A percentile compares a stretch with the other conserved stretches of the same genome.
These are phyloP conservation scores for Rhodamnia rubescens DNA, from an alignment of 345 rosid species.

Conservation along the genomic window DNA sequence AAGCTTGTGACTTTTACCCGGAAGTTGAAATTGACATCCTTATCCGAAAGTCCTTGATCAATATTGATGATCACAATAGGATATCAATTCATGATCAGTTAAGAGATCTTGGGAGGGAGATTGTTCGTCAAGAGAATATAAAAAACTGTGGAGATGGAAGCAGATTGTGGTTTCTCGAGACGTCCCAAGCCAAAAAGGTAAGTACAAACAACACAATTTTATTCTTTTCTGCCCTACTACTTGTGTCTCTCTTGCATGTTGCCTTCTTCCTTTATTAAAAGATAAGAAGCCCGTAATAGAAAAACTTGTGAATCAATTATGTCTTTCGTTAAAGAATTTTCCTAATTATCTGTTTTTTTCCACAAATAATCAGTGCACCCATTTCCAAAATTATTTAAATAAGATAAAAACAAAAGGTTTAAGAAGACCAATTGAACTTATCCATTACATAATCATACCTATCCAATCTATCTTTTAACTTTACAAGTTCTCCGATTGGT, in stretches of 20 bases:
- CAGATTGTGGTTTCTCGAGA: not conserved
- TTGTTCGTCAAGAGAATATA: not conserved
- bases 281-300: not conserved
- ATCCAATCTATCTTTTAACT: not conserved
- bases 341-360: not conserved
- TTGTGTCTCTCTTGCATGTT: not conserved
- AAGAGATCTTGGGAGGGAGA: not conserved
- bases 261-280: not conserved
- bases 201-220: not conserved
- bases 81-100: not conserved
- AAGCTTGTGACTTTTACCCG: fast-evolving
- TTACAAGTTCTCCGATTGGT: not conserved
- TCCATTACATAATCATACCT: not conserved
- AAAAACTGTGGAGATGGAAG: not conserved
- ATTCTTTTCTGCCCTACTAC: not conserved
- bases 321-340: not conserved
- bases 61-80: not conserved
- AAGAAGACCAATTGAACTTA: not conserved
- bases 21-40: fast-evolving
- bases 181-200: not conserved
- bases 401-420: not conserved
- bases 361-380: not conserved
- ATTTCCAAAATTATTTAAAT: not conserved
- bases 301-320: not conserved
- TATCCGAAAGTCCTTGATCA: not conserved